A percentile compares a stretch with the other conserved stretches of the same genome.
Evolutionary conservation across 31 red algal genomes (phyloP).

Genomic region (Endocladia muricata): DNA sequence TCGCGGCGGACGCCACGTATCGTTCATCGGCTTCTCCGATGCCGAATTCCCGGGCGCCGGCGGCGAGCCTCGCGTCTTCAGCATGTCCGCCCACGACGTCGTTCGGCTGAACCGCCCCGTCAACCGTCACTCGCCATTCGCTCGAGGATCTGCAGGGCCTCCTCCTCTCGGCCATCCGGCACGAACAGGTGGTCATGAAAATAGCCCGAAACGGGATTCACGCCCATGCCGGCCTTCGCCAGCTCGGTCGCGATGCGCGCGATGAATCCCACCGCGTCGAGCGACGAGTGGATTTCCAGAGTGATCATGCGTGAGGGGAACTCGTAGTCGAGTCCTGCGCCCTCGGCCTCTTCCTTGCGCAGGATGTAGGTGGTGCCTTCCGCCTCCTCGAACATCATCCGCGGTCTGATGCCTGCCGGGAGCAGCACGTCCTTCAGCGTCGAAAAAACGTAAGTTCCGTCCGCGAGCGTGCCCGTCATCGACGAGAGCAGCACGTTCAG

Average conservation of each 20-base stretch:
- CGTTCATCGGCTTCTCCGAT: too few relatives aligned
- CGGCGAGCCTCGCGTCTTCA: too few relatives aligned
- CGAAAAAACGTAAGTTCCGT: neutral
- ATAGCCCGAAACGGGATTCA: neutral
- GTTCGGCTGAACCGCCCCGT: too few relatives aligned
- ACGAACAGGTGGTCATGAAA: conserved; percentile 1
- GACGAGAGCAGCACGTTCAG: neutral
- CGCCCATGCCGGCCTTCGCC: neutral
- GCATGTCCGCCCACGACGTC: too few relatives aligned
- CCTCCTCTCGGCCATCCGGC: neutral
- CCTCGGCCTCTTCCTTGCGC: neutral
- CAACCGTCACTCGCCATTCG: too few relatives aligned
- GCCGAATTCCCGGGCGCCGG: too few relatives aligned
- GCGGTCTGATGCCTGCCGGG: neutral
- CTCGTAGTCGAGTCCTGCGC: neutral
- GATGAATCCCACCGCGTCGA: neutral
- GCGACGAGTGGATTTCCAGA: neutral
- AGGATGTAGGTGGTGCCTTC: neutral
- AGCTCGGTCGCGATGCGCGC: neutral
- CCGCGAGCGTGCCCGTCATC: neutral
- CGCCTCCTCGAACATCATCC: neutral
- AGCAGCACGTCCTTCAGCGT: neutral
- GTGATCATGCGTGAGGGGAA: neutral
- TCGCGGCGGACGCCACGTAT: too few relatives aligned
- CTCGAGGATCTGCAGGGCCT: neutral